A percentile compares a stretch with the other conserved stretches of the same genome.
phyloP scores from a whole-genome alignment of 768 basidiomycete genomes.

The Leucocoprinus birnbaumii region DNA sequence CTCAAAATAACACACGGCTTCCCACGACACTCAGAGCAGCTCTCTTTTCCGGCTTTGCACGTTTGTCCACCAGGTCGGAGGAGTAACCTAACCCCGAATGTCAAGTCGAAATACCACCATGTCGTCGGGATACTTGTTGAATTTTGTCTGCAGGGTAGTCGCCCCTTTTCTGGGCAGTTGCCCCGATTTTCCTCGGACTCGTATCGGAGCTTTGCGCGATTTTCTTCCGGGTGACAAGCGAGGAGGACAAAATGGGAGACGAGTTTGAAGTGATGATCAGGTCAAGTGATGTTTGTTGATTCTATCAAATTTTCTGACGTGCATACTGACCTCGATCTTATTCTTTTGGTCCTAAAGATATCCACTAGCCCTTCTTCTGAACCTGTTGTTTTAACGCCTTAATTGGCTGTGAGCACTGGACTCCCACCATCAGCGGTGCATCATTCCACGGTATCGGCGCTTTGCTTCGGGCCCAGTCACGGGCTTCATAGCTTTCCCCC shows the following conservation, averaged over 20 bases:
- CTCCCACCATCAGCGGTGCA: background rate
- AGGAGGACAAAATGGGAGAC: background rate
- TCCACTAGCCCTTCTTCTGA: background rate
- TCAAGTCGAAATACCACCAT: no score
- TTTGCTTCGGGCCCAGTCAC: no score
- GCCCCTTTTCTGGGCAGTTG: no score
- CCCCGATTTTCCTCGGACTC: no score
- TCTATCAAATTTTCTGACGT: background rate
- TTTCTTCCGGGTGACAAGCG: background rate
- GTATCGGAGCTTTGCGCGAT: background rate
- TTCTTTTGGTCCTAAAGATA: background rate
- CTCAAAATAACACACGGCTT: background rate
- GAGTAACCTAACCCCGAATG: no score
- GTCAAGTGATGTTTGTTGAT: background rate
- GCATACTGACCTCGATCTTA: background rate
- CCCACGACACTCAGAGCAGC: background rate
- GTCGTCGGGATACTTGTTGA: no score
- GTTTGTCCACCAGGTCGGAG: no score
- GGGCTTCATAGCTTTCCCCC: no score
- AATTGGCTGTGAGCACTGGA: no score
- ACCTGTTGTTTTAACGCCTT: no score
- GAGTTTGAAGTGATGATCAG: background rate
- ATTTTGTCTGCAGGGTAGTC: no score
- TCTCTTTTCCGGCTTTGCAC: background rate
- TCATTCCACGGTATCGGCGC: no score